phyloP scores from a whole-genome alignment of 2,329 filamentous ascomycete genomes.

The Clarireedia paspali region DNA sequence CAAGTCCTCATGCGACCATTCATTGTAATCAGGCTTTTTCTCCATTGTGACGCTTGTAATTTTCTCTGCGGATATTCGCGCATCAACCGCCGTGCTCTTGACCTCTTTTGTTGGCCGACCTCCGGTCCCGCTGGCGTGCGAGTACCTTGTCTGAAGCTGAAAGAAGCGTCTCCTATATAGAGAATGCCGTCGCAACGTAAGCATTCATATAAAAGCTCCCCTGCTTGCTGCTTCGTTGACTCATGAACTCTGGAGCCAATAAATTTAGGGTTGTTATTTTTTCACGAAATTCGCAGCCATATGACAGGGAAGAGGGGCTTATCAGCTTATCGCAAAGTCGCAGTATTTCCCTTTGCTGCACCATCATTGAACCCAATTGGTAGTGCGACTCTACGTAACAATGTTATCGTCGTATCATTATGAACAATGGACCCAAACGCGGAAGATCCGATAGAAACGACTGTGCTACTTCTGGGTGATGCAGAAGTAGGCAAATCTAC shows the following conservation, averaged over 20 bases:
- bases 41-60: conserved; percentile 7
- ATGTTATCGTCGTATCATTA: conserved; percentile 7
- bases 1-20: conserved; percentile 62
- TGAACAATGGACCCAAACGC: conserved; percentile 14
- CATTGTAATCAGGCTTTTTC: conserved; percentile 44
- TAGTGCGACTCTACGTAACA: too few species aligned
- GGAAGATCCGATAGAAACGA: conserved; percentile 38
- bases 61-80: conserved; percentile 1
- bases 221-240: not conserved
- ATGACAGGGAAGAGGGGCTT: conserved; percentile 2
- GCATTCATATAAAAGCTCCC: conserved; percentile 4
- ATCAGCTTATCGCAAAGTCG: conserved; percentile 4
- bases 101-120: not conserved
- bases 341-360: not conserved
- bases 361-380: too few species aligned
- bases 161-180: not conserved
- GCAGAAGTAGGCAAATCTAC: conserved; percentile 52
- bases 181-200: not conserved
- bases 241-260: conserved; percentile 4
- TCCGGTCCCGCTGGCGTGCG: not conserved
- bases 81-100: not conserved
- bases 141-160: not conserved
- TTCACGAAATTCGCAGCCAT: not conserved
- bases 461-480: conserved; percentile 52
- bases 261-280: not conserved